These are phyloP conservation scores for Lodderomyces elongisporus DNA, from an alignment of 1,139 yeast genomes.

Conservation along the genomic window DNA sequence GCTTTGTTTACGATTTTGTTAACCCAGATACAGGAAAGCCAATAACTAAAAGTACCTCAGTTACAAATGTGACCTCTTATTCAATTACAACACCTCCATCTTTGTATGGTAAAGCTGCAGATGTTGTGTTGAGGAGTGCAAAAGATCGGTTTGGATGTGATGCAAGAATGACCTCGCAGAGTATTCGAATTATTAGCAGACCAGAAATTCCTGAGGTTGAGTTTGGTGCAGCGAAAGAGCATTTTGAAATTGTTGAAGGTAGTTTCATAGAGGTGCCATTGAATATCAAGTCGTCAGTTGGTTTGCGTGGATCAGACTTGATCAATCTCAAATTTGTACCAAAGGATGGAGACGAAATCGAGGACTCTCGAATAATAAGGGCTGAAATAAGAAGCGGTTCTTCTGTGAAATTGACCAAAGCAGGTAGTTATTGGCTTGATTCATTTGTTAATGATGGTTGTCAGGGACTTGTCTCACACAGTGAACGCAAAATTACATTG, in stretches of 20 bases:
- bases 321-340: conserved; percentile 21
- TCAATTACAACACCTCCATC: conserved; percentile 51
- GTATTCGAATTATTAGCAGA: conserved; percentile 58
- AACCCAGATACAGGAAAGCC: conserved; percentile 32
- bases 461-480: conserved; percentile 48
- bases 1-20: conserved; percentile 48
- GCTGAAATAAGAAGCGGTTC: conserved; percentile 7
- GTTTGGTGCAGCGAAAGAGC: conserved; percentile 17
- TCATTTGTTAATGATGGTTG: conserved; percentile 65
- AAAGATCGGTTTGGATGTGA: conserved; percentile 72
- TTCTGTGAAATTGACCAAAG: conserved; percentile 33
- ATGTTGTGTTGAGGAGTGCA: conserved; percentile 57
- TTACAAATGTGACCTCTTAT: conserved; percentile 41
- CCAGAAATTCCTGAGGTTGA: conserved; percentile 53
- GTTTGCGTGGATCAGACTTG: conserved; percentile 21
- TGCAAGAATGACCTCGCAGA: conserved; percentile 46
- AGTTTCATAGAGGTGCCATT: conserved; percentile 55
- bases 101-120: conserved; percentile 64
- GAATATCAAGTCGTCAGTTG: conserved; percentile 30
- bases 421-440: conserved; percentile 61
- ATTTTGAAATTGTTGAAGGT: conserved; percentile 55
- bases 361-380: conserved; percentile 1
- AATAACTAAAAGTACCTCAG: conserved; percentile 41
- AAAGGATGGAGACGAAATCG: conserved; percentile 3
- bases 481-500: conserved; percentile 35